These are phyloP conservation scores for Buddleja alternifolia DNA, from an alignment of 257 asterid genomes.

Conservation along the genomic window DNA sequence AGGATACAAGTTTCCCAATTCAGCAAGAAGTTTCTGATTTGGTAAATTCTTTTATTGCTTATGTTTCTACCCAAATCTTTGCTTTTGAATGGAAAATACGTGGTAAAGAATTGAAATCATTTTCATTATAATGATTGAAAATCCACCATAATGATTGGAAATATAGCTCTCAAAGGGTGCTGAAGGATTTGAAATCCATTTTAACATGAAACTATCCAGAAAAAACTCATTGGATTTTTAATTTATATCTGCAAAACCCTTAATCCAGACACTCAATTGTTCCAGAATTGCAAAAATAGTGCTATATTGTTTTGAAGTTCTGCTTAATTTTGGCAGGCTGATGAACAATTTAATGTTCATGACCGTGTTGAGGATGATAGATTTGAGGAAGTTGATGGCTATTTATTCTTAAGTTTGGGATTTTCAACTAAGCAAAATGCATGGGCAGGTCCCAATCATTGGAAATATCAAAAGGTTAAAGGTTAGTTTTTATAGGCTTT, in stretches of 20 bases:
- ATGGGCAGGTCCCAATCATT: slow-evolving; percentile 98
- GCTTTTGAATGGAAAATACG: no score
- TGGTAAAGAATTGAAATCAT: no score
- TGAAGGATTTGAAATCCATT: no score
- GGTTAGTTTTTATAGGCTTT: slow-evolving; percentile 47
- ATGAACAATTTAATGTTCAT: slow-evolving; percentile 43
- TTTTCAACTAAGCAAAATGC: slow-evolving; percentile 81
- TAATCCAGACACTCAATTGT: no score
- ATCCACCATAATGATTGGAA: no score
- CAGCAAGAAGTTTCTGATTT: slow-evolving; percentile 55
- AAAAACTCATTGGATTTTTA: no score
- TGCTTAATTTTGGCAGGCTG: slow-evolving; percentile 51
- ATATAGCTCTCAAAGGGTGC: no score
- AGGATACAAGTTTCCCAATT: slow-evolving; percentile 48
- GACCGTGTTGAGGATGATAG: slow-evolving; percentile 62
- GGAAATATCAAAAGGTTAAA: slow-evolving; percentile 84
- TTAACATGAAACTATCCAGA: no score
- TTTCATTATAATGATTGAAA: no score
- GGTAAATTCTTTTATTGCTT: slow-evolving; percentile 34
- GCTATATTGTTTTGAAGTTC: slow-evolving; percentile 20
- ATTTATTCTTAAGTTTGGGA: slow-evolving; percentile 75
- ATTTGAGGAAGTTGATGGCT: slow-evolving; percentile 75
- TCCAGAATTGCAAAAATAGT: background rate
- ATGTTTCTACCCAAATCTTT: background rate
- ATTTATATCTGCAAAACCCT: no score